A percentile compares a stretch with the other conserved stretches of the same genome.
phyloP scores from a whole-genome alignment of 2,329 filamentous ascomycete species.

The Pseudonectria foliicola region DNA sequence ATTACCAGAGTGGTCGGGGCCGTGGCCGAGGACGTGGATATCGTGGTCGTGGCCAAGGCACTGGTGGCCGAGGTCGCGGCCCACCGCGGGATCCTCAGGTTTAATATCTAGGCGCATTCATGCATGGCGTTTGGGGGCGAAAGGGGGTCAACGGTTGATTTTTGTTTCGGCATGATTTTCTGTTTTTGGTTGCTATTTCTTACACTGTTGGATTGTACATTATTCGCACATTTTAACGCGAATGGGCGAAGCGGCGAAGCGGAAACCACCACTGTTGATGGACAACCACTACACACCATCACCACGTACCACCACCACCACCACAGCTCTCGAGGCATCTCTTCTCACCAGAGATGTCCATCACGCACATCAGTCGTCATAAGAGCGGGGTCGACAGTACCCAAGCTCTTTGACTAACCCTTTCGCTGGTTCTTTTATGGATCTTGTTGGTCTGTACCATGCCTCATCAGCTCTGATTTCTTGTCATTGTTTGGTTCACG shows the following conservation, averaged over 20 bases:
- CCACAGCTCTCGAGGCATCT: conserved; percentile 11
- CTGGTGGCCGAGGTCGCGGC: conserved; percentile 30
- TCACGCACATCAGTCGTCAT: conserved; percentile 4
- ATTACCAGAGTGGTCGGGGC: conserved; percentile 29
- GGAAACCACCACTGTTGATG: conserved; percentile 26
- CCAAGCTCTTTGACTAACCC: conserved; percentile 9
- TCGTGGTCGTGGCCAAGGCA: conserved; percentile 30
- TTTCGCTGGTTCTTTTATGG: conserved; percentile 14
- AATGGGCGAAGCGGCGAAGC: conserved; percentile 29
- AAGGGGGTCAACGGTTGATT: conserved; percentile 13
- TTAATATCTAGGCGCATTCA: conserved; percentile 22
- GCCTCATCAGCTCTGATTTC: conserved; percentile 24
- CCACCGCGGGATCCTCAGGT: conserved; percentile 29
- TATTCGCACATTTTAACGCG: conserved; percentile 32
- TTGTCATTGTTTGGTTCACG: conserved; percentile 24
- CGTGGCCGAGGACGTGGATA: conserved; percentile 32
- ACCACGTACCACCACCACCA: no score
- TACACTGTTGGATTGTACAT: conserved; percentile 35
- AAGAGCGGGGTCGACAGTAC: conserved; percentile 15
- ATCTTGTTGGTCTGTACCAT: conserved; percentile 22
- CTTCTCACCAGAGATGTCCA: conserved; percentile 4
- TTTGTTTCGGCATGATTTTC: conserved; percentile 24
- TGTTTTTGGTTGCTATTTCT: conserved; percentile 23
- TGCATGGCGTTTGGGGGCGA: conserved; percentile 21
- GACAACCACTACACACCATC: conserved; percentile 17